Percentiles rank a stretch among this genome's conserved stretches.
Conservation (phyloP, 768 basidiomycete genomes). For the Collybiopsis confluens region DNA sequence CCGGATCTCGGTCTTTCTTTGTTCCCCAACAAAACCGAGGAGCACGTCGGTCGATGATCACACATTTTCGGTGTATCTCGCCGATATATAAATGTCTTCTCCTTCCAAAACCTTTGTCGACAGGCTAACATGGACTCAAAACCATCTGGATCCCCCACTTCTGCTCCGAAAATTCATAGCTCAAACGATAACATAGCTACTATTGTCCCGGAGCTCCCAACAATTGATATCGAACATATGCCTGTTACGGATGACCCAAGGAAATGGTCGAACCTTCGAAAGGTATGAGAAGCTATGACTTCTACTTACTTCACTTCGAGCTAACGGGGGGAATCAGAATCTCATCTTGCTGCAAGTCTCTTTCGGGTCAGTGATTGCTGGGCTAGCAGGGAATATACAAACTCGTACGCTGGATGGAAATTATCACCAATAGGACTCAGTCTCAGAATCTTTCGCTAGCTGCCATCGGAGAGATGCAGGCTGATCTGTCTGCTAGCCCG, state of each 20-base stretch:
- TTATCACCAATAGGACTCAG: neutral
- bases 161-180: neutral
- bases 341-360: constrained; percentile 43
- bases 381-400: constrained; percentile 55
- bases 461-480: constrained; percentile 56
- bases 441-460: constrained; percentile 35
- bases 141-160: neutral
- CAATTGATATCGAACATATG: constrained; percentile 46
- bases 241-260: constrained; percentile 60
- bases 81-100: neutral
- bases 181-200: constrained; percentile 5
- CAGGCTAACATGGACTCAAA: neutral
- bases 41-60: too few species aligned
- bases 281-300: constrained; percentile 32
- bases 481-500: constrained; percentile 53
- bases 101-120: neutral
- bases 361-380: constrained; percentile 53
- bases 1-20: too few species aligned
- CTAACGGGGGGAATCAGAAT: constrained; percentile 25
- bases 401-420: constrained; percentile 43
- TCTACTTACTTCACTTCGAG: neutral
- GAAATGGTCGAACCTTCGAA: constrained; percentile 50
- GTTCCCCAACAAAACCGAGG: too few species aligned
- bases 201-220: neutral
- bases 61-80: neutral